These are phyloP conservation scores for Aureobasidium sp. DNA, from an alignment of 2,329 filamentous ascomycete species.

Conservation along the genomic window DNA sequence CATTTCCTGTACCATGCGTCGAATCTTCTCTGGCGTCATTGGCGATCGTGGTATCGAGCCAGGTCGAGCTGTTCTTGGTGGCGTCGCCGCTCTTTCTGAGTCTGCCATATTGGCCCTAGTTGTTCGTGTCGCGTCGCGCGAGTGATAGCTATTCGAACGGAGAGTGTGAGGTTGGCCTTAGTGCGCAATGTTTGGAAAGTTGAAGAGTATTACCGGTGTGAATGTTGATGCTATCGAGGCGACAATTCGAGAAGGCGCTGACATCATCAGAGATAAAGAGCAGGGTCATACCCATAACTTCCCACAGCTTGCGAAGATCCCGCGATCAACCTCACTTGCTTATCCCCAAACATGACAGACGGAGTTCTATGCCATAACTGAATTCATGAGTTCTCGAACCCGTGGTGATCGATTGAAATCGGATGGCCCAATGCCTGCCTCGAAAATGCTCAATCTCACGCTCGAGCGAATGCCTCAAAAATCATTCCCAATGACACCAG, in stretches of 20 bases:
- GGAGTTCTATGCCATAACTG: no score
- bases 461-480: background rate
- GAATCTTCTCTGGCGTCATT: slow-evolving; percentile 53
- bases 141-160: background rate
- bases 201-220: background rate
- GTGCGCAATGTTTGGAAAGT: background rate
- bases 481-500: background rate
- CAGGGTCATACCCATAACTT: background rate
- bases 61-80: slow-evolving; percentile 34
- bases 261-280: background rate
- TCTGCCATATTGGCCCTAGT: slow-evolving; percentile 22
- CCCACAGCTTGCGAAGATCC: background rate
- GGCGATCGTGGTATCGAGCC: slow-evolving; percentile 38
- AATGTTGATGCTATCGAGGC: background rate
- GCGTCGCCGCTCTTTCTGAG: slow-evolving; percentile 39
- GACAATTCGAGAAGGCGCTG: background rate
- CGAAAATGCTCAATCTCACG: no score
- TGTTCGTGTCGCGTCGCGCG: no score
- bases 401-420: no score
- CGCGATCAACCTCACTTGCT: background rate
- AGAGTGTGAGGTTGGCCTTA: background rate
- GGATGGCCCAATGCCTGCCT: no score
- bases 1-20: slow-evolving; percentile 41
- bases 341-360: background rate
- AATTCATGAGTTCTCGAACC: no score